Evolutionary conservation across 495 filamentous ascomycete genomes (phyloP).

Genomic region (Daldinia loculata): DNA sequence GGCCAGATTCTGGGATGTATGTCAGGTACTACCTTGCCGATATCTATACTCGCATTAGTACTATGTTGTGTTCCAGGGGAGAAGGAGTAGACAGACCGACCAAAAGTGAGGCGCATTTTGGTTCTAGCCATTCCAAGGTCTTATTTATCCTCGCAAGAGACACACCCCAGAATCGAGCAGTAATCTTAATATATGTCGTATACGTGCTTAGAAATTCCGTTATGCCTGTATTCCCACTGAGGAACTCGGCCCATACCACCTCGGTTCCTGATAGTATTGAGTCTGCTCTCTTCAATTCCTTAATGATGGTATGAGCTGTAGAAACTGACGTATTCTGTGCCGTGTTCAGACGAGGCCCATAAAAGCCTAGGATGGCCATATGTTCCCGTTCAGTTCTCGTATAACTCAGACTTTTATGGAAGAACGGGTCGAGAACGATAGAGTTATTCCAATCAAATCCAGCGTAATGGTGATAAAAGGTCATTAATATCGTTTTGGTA

Average conservation of each 20-base stretch:
- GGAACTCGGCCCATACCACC: conserved; percentile 55
- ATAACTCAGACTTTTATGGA: conserved; percentile 56
- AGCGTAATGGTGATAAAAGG: conserved; percentile 68
- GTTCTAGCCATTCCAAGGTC: conserved; percentile 65
- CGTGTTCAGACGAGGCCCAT: conserved; percentile 64
- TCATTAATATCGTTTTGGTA: conserved; percentile 53
- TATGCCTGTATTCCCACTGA: conserved; percentile 41
- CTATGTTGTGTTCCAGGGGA: not conserved
- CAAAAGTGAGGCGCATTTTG: conserved; percentile 58
- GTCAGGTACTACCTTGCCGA: conserved; percentile 53
- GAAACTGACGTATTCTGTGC: conserved; percentile 56
- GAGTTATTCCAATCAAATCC: conserved; percentile 60
- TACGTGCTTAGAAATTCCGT: conserved; percentile 57
- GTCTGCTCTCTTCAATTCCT: conserved; percentile 59
- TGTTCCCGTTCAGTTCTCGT: conserved; percentile 61
- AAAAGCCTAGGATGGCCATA: conserved; percentile 63
- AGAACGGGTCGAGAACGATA: conserved; percentile 61
- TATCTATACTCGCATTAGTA: conserved; percentile 49
- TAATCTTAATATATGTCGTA: conserved; percentile 60
- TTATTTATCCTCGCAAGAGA: conserved; percentile 54
- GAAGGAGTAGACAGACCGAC: conserved; percentile 48
- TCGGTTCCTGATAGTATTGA: conserved; percentile 42
- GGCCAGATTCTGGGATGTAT: conserved; percentile 66
- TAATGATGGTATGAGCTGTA: conserved; percentile 55
- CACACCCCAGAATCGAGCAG: conserved; percentile 64